These are phyloP conservation scores for Penicillium psychrosexuale DNA, from an alignment of 2,329 filamentous ascomycete species.

Conservation along the genomic window DNA sequence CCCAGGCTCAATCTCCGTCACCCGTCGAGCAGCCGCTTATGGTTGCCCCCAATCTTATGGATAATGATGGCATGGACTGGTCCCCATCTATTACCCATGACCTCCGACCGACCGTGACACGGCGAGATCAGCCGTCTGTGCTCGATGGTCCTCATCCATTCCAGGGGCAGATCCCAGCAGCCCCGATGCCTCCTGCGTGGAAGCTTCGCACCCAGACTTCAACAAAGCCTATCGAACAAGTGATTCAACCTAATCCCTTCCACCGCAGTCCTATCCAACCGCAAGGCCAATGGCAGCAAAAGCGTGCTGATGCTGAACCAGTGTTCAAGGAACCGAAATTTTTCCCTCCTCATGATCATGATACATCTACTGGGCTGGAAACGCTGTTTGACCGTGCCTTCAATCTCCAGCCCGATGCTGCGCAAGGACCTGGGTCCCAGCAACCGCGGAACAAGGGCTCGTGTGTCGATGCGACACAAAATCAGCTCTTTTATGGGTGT, in stretches of 20 bases:
- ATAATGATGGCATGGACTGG: slow-evolving; percentile 51
- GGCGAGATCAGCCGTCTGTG: slow-evolving; percentile 29
- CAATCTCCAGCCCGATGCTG: slow-evolving; percentile 35
- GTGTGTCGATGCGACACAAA: slow-evolving; percentile 11
- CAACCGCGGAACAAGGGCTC: slow-evolving; percentile 6
- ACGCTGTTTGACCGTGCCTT: slow-evolving; percentile 47
- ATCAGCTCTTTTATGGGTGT: slow-evolving; percentile 26
- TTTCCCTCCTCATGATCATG: slow-evolving; percentile 43
- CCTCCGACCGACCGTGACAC: slow-evolving; percentile 32
- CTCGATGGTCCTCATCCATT: slow-evolving; percentile 42
- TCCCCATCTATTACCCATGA: slow-evolving; percentile 44
- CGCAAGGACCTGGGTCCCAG: slow-evolving; percentile 20
- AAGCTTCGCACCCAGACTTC: slow-evolving; percentile 34
- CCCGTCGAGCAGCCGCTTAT: slow-evolving; percentile 21
- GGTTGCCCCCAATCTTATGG: slow-evolving; percentile 38
- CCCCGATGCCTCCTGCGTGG: slow-evolving; percentile 42
- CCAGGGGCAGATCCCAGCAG: slow-evolving; percentile 42
- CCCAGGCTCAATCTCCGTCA: slow-evolving; percentile 26
- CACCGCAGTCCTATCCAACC: slow-evolving; percentile 30
- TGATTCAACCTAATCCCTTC: slow-evolving; percentile 39
- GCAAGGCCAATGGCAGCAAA: slow-evolving; percentile 22
- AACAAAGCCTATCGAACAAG: slow-evolving; percentile 36
- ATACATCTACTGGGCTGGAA: slow-evolving; percentile 47
- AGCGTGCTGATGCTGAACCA: slow-evolving; percentile 20
- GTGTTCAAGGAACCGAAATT: slow-evolving; percentile 47